Evolutionary conservation across 306 rosid species (phyloP), one percentile per base, ranked within the genome.

Genomic region (Cicer arietinum): DNA sequence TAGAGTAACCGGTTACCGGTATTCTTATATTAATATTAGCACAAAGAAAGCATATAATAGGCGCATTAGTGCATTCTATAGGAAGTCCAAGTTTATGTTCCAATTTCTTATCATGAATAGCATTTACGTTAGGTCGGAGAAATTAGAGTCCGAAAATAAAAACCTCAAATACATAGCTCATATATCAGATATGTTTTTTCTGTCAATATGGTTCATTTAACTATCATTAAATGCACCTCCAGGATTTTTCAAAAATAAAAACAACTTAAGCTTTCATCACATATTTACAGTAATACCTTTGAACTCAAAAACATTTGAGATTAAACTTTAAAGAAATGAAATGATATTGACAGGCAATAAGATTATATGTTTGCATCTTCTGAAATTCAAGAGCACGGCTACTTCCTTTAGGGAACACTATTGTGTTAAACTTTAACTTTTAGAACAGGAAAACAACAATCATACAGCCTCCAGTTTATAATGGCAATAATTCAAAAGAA

Each of bases 271-370:
- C 25, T 14, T 52, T 64, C 67, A 64, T 53, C 44, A 44, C 7
- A 41, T 47, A 10, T 18, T 6, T 40, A 37, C 7, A 64, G 52
- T 57, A 17, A 30, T 54, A 30, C 37, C 22, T 43, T 46, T 47
- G 48, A 40, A 63, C 6, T 42, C 16, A 22, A 14, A 78, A 51
- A 48, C 44, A 44, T 8, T 37, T 51, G 59, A 8, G 40, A 77
- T 57, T 69, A 48, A 80, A 35, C 18, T 25, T 17, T 18, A 2
- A 62, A 53, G 73, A 17, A 58, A 41, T 12, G 10, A 47, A 66
- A 43, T 53, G 40, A 58, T 17, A 13, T 65, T n/a, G 60, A 56
- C 60, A 56, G 71, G 56, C 60, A 82, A 60, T 11, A 46, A 57
- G 72, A 63, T 58, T 44, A 65, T 65, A 64, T 64, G 7, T 41